Evolutionary conservation across 176 grass and related monocot genomes (phyloP), one percentile per base, ranked within the genome.

Genomic region (Secale cereale): DNA sequence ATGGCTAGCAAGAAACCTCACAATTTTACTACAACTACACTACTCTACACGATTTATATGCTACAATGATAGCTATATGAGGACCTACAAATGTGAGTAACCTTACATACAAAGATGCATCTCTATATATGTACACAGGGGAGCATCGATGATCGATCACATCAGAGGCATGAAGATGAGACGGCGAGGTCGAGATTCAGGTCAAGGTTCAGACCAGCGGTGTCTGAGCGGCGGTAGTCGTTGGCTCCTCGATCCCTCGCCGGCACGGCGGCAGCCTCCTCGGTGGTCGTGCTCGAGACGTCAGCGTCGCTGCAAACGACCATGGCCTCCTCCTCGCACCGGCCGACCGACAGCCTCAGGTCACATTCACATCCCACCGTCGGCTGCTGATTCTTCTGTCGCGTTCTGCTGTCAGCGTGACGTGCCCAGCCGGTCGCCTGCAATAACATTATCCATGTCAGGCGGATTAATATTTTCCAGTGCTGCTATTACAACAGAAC

Each of bases 101-200:
- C 48, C 7, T 2, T 22, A 57, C 7, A 57, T 57, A 57, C 20
- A 57, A 57, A 57, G 20, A 57, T 57, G 54, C 54, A 22, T 12
- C n/a, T 62, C 8, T 74, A 50, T 16, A 29, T 37, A 35, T 33
- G 8, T 74, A 50, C 71, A 85, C 8, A 37, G 16, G 48, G 23
- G 6, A 29, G 6, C 14, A 48, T 88, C 30, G 14, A 48, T 74
- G 10, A 48, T 88, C 30, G 14, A 48, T 74, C 26, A 74, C 14
- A 43, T 74, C 84, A 94, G 56, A 84, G 78, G 82, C 93, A 92
- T 25, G 90, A 92, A 10, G 88, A 86, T 27, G 93, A 92, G 40
- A 95, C 86, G 52, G 79, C 83, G 19, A 95, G 75, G 59, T 92
- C 85, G n/a, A 95, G 74, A 79, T 92, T 95, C 70, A 95, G 65